Evolutionary conservation across 768 basidiomycete species (phyloP), one percentile per base, ranked within the genome.

Genomic region (Mycena polygramma): DNA sequence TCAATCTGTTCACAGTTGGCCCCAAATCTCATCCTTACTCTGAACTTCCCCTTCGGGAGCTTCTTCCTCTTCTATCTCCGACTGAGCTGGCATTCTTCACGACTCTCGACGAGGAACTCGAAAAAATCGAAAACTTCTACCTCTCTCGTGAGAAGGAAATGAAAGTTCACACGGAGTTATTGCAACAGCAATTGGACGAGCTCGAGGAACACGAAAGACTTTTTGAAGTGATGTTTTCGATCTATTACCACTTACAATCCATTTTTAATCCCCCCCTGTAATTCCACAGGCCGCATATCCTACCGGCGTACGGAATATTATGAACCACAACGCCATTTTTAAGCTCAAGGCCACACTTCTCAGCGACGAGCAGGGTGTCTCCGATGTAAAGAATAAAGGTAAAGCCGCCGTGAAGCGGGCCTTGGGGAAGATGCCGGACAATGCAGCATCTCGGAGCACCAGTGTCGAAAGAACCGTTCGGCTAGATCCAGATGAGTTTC

Each of bases 81-180:
- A 81, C 86, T 26, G 92, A 97, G 75, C 76, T 81, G 37, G 83
- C 83, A 8, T 99, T 98, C 82, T 94, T 99, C 69, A 85, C 88
- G 3, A 83, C 89, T 26, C 84, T 98, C 9, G 94, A 98, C 73
- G 77, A 77, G 0, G 92, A 99, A 77, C 83, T 98, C 3, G 89
- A 92, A 24, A 98, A 97, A 79, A 89, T 98, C 15, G 94, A 94
- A 68, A 81, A 83, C 0, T 99, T 99, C 79, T 99, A 94, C 77
- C 75, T 87, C 7, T 89, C 88, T 30, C 86, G 91, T 36, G 96
- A 90, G 81, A 85, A 84, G 54, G 90, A 87, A 80, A 91, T 88
- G 89, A 80, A 80, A 7, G 78, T 77, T 3, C 86, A 84, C 30
- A 83, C 84, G 19, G 76, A 81, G 36, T 55, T 81, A 35, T 80